These are phyloP conservation scores for Umbelopsis sp. DNA, from an alignment of 192 early-diverging fungal species.

Conservation along the genomic window DNA sequence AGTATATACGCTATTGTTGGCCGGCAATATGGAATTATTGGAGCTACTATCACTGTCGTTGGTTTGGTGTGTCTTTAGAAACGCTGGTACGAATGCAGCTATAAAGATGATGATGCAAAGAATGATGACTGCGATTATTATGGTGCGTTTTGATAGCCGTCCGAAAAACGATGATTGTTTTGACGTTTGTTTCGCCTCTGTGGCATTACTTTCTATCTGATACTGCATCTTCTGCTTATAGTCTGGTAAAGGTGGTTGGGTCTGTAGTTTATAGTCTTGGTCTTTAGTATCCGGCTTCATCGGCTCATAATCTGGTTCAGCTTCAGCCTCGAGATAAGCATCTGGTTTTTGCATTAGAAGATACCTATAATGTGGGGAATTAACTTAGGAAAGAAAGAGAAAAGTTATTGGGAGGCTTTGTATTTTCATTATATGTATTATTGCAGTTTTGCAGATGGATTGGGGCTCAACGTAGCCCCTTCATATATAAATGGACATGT, in stretches of 20 bases:
- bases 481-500: too few relatives aligned
- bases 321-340: not conserved
- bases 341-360: conserved; percentile 11
- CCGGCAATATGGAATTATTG: not conserved
- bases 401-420: not conserved
- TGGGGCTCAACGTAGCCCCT: too few relatives aligned
- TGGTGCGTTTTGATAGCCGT: not conserved
- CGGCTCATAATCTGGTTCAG: not conserved
- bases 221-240: not conserved
- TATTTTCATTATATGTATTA: too few relatives aligned
- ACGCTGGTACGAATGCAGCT: conserved; percentile 10
- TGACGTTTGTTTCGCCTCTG: not conserved
- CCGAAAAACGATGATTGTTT: not conserved
- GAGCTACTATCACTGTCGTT: not conserved
- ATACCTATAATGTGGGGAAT: not conserved
- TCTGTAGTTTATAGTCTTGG: not conserved
- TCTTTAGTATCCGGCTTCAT: not conserved
- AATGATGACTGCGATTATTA: conserved; percentile 2
- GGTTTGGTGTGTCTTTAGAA: not conserved
- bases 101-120: not conserved
- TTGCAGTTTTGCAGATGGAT: too few relatives aligned
- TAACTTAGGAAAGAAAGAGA: not conserved
- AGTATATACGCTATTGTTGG: not conserved
- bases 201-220: not conserved
- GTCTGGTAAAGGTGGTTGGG: not conserved